Evolutionary conservation across 2,329 filamentous ascomycete genomes (phyloP).

Genomic region (Penicillium sp.): DNA sequence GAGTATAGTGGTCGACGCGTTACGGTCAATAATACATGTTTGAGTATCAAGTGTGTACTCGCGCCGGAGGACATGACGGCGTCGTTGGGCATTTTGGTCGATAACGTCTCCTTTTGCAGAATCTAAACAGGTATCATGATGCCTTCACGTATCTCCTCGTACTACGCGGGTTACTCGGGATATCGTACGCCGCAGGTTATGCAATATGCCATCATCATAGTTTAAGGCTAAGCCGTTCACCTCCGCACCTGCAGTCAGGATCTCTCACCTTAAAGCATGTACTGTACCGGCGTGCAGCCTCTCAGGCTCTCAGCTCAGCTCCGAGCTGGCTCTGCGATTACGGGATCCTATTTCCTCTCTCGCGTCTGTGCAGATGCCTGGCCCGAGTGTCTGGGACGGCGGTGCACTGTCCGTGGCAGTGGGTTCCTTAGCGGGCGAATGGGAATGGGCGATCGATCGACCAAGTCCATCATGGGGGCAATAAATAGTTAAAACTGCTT

Average conservation of each 20-base stretch:
- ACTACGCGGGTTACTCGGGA: too few relatives aligned
- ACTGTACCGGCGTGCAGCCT: too few relatives aligned
- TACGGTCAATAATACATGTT: background rate
- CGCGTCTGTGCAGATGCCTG: conserved; percentile 6
- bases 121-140: too few relatives aligned
- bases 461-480: background rate
- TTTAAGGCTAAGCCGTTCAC: too few relatives aligned
- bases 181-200: too few relatives aligned
- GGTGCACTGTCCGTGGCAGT: conserved; percentile 22
- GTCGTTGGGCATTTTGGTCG: too few relatives aligned
- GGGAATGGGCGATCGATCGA: conserved; percentile 9
- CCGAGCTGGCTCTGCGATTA: background rate
- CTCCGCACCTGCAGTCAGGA: too few relatives aligned
- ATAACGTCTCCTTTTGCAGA: too few relatives aligned
- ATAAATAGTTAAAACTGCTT: background rate
- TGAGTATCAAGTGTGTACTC: background rate
- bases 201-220: too few relatives aligned
- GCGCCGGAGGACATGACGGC: background rate
- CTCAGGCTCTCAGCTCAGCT: too few relatives aligned
- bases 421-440: conserved; percentile 18
- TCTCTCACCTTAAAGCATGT: too few relatives aligned
- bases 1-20: background rate
- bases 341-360: background rate
- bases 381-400: conserved; percentile 23
- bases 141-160: too few relatives aligned